Evolutionary conservation across 768 basidiomycete species (phyloP), one percentile per base, ranked within the genome.

Genomic region (Piloderma croceum): DNA sequence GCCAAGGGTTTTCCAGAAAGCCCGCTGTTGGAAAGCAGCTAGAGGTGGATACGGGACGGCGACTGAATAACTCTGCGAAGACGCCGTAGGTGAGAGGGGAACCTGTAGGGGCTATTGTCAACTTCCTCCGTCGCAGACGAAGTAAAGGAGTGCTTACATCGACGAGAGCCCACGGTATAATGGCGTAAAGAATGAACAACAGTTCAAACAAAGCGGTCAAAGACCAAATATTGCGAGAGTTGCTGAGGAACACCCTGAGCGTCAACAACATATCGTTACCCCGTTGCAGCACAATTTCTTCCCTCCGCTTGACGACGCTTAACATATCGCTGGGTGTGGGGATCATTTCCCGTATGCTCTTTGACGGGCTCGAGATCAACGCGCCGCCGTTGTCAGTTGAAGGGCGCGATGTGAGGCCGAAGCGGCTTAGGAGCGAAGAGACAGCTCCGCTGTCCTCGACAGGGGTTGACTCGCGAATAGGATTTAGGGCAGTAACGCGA

Each of bases 171-270:
- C 77, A 82, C 0, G 81, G 80, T 36, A 79, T 64, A 18, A 79
- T 63, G 10, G 55, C 59, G 34, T 62, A 64, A 12, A 83, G 50
- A 27, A 85, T 63, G 45, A 73, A 76, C 1, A 76, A 15, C 5
- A 82, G 53, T 53, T 85, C 83, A 13, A 69, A 47, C 7, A 77
- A 38, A 6, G 73, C 68, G 0, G 77, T 78, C 31, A 79, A 45
- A 15, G 68, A 65, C 67, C 73, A 78, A 32, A 85, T 77, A 43
- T 79, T 78, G 25, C 65, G 67, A 2, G 82, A 77, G 46, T 76
- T 76, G n/a, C 83, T 85, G 7, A 83, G 64, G 39, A 76, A 74
- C 82, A 70, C 31, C n/a, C n/a, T n/a, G n/a, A n/a, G n/a, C n/a
- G n/a, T n/a, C 7, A 17, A 38, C n/a, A 31, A 43, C 41, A 33